These are phyloP conservation scores for Trichoderma polysporum DNA, from an alignment of 2,329 filamentous ascomycete species.

Conservation along the genomic window DNA sequence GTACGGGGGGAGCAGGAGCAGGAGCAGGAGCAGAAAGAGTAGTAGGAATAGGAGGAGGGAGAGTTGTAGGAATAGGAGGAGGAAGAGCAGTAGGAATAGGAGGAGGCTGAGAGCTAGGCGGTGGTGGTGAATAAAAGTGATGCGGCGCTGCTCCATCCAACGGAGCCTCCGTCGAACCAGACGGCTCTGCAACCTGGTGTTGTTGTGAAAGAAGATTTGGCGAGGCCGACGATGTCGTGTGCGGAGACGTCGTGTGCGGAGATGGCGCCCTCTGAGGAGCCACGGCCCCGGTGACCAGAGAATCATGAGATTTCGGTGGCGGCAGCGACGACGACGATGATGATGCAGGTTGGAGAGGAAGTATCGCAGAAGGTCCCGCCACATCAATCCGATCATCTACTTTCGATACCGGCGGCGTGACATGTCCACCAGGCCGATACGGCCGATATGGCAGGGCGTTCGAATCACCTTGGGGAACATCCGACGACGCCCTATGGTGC, in stretches of 20 bases:
- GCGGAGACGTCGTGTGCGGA: neutral
- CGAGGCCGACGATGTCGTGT: neutral
- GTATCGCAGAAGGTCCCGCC: neutral
- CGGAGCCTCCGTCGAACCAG: neutral
- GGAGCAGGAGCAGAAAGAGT: neutral
- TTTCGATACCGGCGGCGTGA: neutral
- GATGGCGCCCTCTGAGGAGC: neutral
- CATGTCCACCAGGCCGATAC: conserved; percentile 23
- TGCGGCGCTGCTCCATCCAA: conserved; percentile 25
- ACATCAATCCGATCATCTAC: neutral
- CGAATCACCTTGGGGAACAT: neutral
- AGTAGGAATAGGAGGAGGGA: neutral
- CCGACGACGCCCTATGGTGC: neutral
- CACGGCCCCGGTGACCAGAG: neutral
- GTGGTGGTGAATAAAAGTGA: conserved; percentile 25
- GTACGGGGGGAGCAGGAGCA: neutral
- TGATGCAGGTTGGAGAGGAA: neutral
- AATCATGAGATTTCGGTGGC: neutral
- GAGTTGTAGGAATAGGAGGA: neutral
- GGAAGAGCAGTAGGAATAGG: neutral
- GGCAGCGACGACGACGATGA: neutral
- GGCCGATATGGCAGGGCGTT: conserved; percentile 30
- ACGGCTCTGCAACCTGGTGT: neutral
- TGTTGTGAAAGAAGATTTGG: neutral
- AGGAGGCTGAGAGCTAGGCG: neutral